These are phyloP conservation scores for Fusarium fujikuroi DNA, from an alignment of 2,329 filamentous ascomycete genomes.

Conservation along the genomic window DNA sequence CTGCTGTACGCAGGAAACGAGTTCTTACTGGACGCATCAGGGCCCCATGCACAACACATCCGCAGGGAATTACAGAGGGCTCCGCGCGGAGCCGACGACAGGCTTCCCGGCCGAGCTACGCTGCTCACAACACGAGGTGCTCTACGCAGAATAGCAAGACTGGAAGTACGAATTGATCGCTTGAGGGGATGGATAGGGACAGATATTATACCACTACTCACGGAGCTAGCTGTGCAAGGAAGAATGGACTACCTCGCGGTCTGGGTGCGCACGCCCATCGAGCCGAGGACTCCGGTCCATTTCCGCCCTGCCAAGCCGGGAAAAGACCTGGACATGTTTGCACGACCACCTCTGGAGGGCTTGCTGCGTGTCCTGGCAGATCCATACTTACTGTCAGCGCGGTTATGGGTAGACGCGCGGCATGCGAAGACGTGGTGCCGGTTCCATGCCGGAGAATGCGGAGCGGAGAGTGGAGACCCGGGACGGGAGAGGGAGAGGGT, in stretches of 20 bases:
- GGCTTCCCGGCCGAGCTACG: constrained; percentile 14
- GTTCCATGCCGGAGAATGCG: constrained; percentile 50
- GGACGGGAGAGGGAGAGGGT: constrained; percentile 14
- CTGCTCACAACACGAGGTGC: constrained; percentile 41
- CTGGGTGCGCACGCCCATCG: constrained; percentile 29
- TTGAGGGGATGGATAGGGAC: constrained; percentile 49
- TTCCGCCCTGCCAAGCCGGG: constrained; percentile 10
- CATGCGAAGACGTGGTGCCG: constrained; percentile 55
- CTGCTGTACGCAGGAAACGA: constrained; percentile 48
- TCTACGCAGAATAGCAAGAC: constrained; percentile 42
- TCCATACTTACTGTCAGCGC: constrained; percentile 55
- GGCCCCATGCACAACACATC: constrained; percentile 44
- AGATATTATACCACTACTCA: constrained; percentile 45
- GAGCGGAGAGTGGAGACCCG: constrained; percentile 18
- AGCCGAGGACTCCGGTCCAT: constrained; percentile 14
- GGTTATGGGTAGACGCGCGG: constrained; percentile 50
- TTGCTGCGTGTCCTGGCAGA: constrained; percentile 57
- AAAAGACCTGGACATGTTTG: constrained; percentile 37
- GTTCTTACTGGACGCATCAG: constrained; percentile 47
- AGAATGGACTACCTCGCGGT: constrained; percentile 43
- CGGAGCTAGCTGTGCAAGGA: constrained; percentile 49
- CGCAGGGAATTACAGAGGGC: constrained; percentile 37
- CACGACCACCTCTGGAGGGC: constrained; percentile 47
- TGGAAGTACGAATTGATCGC: constrained; percentile 46
- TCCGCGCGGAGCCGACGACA: constrained; percentile 28